Base-by-base conservation (phyloP, 768 basidiomycete genomes). In the Pholiota microspora region DNA sequence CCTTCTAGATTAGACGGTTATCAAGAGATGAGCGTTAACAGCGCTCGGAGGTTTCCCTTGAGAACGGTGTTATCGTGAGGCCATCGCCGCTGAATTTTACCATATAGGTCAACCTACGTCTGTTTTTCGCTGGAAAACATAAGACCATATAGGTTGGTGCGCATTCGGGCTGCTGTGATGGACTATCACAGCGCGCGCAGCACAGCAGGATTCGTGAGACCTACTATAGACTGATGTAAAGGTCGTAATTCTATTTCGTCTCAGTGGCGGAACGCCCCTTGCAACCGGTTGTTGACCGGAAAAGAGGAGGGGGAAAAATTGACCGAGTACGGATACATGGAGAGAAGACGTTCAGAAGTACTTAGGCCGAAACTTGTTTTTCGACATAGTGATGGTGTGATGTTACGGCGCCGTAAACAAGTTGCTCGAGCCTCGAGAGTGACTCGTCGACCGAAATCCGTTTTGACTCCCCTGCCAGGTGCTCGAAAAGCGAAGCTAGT, bases 261-360 rank as follows among this genome's bases (percentile, higher is more conserved):
- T 25, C 29, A 31, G 29, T 31, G 29, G 21, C 38, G 42, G 40
- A 40, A 29, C n/a, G 45, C 55, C 56, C 62, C 60, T 63, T 62
- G 54, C 61, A 54, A 64, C 58, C 66, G 64, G 62, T 24, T 51
- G 56, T 55, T 55, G 55, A 56, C 55, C 63, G 62, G 64, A 16
- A 53, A 52, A 60, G 59, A 58, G 34, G 53, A 51, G 50, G 59
- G 47, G 47, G 45, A 42, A 56, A 57, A 54, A 47, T 31, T 45
- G 52, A 46, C 59, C 46, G 36, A 52, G 48, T 21, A 47, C 49
- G 42, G 50, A 53, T 53, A 40, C 29, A 49, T 45, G 48, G 45
- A 42, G 40, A 42, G 40, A 9, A 55, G 23, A 52, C 45, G 32
- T 24, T 28, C 18, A 21, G n/a, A n/a, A n/a, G n/a, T n/a, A 46